These are phyloP conservation scores for Grosmannia penicillata DNA, from an alignment of 2,329 filamentous ascomycete genomes.

Conservation along the genomic window DNA sequence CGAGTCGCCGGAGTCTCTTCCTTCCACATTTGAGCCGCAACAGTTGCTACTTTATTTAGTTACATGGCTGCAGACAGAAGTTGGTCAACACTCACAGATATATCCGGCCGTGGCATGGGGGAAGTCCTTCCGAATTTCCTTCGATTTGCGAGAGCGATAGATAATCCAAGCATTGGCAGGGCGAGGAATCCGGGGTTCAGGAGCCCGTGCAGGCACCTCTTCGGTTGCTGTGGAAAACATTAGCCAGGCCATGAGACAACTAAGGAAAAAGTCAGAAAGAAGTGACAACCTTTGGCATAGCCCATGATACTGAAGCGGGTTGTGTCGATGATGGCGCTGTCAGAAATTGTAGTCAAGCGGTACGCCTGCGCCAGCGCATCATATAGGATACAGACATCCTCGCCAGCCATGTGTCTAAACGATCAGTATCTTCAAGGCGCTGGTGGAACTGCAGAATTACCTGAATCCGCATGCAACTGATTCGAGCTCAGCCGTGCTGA, in stretches of 20 bases:
- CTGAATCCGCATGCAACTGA: too few species aligned
- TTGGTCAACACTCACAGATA: conserved; percentile 17
- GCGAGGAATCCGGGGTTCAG: conserved; percentile 12
- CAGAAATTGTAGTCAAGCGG: too few species aligned
- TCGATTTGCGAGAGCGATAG: conserved; percentile 16
- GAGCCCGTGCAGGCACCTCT: neutral
- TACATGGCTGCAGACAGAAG: neutral
- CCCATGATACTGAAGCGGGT: neutral
- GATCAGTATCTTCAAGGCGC: too few species aligned
- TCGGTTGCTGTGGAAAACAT: too few species aligned
- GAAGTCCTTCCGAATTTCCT: conserved; percentile 12
- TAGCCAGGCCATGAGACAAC: neutral
- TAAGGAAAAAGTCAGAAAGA: neutral
- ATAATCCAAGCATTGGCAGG: conserved; percentile 20
- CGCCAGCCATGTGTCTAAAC: too few species aligned
- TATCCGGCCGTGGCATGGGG: conserved; percentile 13
- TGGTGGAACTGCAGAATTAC: too few species aligned
- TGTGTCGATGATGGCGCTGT: too few species aligned
- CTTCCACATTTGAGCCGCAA: conserved; percentile 16
- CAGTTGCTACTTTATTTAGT: conserved; percentile 11
- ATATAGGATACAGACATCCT: too few species aligned
- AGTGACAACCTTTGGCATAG: neutral
- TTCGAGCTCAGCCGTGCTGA: too few species aligned
- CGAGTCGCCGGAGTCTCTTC: conserved; percentile 12
- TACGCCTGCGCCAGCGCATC: too few species aligned